These are phyloP conservation scores for Termitomyces sp. DNA, from an alignment of 768 basidiomycete species.

Conservation along the genomic window DNA sequence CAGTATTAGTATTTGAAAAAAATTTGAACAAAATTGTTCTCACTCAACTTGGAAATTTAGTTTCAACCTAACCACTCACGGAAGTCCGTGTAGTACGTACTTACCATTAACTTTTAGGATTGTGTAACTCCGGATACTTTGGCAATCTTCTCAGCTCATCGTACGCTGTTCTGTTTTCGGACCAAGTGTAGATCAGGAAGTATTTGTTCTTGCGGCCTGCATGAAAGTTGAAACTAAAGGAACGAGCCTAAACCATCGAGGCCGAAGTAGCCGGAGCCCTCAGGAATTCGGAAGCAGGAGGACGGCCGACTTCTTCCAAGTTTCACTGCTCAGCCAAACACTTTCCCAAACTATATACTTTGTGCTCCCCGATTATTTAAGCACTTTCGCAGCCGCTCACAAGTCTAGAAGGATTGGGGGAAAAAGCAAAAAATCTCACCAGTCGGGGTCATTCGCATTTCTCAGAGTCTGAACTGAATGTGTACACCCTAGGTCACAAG, in stretches of 20 bases:
- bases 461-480: background rate
- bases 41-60: no score
- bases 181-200: constrained; percentile 15
- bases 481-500: background rate
- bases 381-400: constrained; percentile 25
- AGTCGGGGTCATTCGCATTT: constrained; percentile 9
- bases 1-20: background rate
- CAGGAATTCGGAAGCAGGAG: no score
- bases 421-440: constrained; percentile 15
- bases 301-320: constrained; percentile 4
- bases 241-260: constrained; percentile 7
- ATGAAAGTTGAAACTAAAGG: constrained; percentile 22
- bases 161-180: no score
- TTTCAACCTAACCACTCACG: no score
- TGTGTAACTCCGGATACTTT: no score
- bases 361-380: constrained; percentile 27
- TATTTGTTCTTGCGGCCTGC: constrained; percentile 17
- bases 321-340: background rate
- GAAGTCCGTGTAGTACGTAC: no score
- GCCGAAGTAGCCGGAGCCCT: constrained; percentile 18
- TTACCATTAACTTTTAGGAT: no score
- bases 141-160: no score
- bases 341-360: constrained; percentile 13
- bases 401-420: constrained; percentile 17
- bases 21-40: no score